Percentiles rank a stretch among this genome's conserved stretches.
Evolutionary conservation across 2,329 filamentous ascomycete genomes (phyloP).

Genomic region (Diaporthe destruens): DNA sequence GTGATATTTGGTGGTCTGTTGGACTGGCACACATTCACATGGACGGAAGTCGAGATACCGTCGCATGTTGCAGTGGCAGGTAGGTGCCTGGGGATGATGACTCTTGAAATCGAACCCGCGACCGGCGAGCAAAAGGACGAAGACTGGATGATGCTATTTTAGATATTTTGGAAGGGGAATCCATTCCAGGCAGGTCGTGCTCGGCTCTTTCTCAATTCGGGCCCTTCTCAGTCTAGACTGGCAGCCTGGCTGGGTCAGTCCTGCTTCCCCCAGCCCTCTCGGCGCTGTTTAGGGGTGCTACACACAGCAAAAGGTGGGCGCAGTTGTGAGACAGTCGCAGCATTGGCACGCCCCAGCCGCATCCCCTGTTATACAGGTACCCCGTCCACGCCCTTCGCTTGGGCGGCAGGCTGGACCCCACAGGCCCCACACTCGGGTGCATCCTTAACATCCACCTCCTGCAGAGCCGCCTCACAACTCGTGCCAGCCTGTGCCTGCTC

Average conservation of each 20-base stretch:
- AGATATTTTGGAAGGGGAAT: not conserved
- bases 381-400: not conserved
- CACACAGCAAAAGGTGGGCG: constrained; percentile 1
- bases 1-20: constrained; percentile 1
- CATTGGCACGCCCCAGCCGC: constrained; percentile 30
- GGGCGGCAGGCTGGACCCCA: too few relatives aligned
- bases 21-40: too few relatives aligned
- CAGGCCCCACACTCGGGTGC: constrained; percentile 6
- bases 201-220: not conserved
- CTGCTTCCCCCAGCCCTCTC: constrained; percentile 18
- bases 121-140: constrained; percentile 25
- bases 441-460: constrained; percentile 21
- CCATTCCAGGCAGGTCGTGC: not conserved
- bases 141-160: constrained; percentile 28
- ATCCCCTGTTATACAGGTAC: constrained; percentile 38
- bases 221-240: too few relatives aligned
- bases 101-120: constrained; percentile 28
- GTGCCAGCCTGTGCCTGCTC: too few relatives aligned
- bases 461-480: constrained; percentile 3
- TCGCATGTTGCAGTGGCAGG: constrained; percentile 29
- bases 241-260: not conserved
- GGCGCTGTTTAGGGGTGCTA: constrained; percentile 4
- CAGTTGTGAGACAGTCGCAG: constrained; percentile 37
- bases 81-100: constrained; percentile 5
- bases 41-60: not conserved